Evolutionary conservation across 2,329 filamentous ascomycete species (phyloP).

Genomic region (Ophiostoma novo-ulmi): DNA sequence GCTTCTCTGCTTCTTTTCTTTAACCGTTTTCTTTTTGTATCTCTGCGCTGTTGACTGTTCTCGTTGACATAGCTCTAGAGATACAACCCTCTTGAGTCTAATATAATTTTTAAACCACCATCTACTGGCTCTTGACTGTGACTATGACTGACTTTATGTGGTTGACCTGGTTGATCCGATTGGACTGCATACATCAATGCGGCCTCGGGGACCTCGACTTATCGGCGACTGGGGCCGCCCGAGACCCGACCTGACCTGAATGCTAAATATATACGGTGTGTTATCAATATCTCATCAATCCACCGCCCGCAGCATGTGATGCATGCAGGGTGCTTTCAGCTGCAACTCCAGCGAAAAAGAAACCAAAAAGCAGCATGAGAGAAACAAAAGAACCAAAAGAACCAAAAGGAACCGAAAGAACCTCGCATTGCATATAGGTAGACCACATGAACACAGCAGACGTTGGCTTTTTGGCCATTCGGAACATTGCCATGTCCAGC

Average conservation of each 20-base stretch:
- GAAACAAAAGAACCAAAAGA: neutral
- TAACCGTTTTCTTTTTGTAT: neutral
- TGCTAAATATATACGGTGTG: neutral
- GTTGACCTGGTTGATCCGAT: no score
- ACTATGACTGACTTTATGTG: neutral
- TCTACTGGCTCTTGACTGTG: neutral
- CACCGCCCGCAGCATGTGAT: neutral
- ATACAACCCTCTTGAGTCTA: conserved; percentile 1
- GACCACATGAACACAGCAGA: neutral
- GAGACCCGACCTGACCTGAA: neutral
- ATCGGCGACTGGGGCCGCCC: neutral
- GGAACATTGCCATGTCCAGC: neutral
- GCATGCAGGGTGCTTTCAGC: conserved; percentile 1
- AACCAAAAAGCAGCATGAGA: neutral
- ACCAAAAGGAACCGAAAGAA: neutral
- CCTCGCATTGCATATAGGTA: neutral
- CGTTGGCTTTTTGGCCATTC: neutral
- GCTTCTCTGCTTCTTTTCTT: neutral
- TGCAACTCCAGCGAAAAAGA: neutral
- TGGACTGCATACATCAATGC: neutral
- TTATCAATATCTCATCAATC: neutral
- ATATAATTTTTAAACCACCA: conserved; percentile 7
- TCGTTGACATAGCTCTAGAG: neutral
- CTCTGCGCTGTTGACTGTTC: neutral
- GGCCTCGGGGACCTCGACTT: neutral